Base-by-base conservation (phyloP, 1,139 yeast species). In the Torulaspora globosa region DNA sequence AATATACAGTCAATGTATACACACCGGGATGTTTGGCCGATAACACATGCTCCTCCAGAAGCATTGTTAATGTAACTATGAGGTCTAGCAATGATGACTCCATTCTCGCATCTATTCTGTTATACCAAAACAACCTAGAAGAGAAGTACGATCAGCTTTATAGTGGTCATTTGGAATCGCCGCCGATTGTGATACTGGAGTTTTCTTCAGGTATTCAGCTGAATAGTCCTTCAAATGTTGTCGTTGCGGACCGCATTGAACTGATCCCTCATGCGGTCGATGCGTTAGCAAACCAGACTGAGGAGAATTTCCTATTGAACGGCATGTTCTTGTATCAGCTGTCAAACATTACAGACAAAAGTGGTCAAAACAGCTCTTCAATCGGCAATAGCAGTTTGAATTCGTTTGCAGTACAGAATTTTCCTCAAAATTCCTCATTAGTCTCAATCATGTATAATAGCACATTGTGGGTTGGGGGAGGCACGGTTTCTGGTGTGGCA, bases 21-120 rank as follows among this genome's bases (percentile, higher is more conserved):
- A 92, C 98, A 0, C 97, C 97, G 0, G 97, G 98, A 0, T 92
- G 99, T 68, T 51, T 68, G 2, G 66, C 60, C 8, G 96, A 87
- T 61, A 68, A 71, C 37, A 76, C 95, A 0, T 92, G 99, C 67
- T 57, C 63, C 21, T 54, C 70, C 18, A 76, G 99, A 62, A 89
- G 95, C 5, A 77, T 79, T 26, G 92, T 87, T 5, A 85, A 86
- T 56, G 96, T 84, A 0, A 75, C 95, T 0, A 72, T 90, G 2
- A 70, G 70, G 39, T 73, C 76, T 34, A 57, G 59, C 4, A 61
- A 64, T 3, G 58, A 65, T 8, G 75, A 74, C 15, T 68, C 76
- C 0, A 54, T 73, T 1, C 59, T 81, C 18, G 24, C 54, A 1
- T 69, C 71, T 0, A 54, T 62, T 37, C 51, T 73, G 38, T 72